Conservation (phyloP, 2,329 filamentous ascomycete genomes). For the Sclerotinia spermophila region DNA sequence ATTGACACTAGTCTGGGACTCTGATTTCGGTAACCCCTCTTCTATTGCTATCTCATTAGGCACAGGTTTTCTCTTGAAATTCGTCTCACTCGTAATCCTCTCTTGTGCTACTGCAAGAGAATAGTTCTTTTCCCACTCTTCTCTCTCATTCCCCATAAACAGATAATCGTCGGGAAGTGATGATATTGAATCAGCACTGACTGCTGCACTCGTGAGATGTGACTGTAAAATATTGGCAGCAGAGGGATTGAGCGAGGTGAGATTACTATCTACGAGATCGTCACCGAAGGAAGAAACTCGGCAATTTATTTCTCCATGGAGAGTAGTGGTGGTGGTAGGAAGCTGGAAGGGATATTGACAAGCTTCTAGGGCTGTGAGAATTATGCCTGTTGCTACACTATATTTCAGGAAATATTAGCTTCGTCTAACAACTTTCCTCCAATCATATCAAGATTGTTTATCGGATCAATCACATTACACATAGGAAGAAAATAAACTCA, state of each 20-base stretch:
- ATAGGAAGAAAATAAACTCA: slow-evolving; percentile 18
- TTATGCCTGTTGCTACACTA: slow-evolving; percentile 28
- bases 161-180: slow-evolving; percentile 21
- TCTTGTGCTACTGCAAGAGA: slow-evolving; percentile 1
- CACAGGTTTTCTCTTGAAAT: slow-evolving; percentile 24
- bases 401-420: background rate
- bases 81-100: slow-evolving; percentile 10
- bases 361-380: slow-evolving; percentile 31
- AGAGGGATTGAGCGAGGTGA: slow-evolving; percentile 17
- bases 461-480: background rate
- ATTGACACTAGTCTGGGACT: slow-evolving; percentile 5
- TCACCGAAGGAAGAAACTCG: slow-evolving; percentile 25
- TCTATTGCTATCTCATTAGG: background rate
- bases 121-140: slow-evolving; percentile 13
- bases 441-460: background rate
- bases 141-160: slow-evolving; percentile 17
- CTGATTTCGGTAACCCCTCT: background rate
- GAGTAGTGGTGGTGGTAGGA: slow-evolving; percentile 13
- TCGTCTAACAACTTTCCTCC: background rate
- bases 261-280: slow-evolving; percentile 27
- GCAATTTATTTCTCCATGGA: slow-evolving; percentile 20
- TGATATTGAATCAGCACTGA: background rate
- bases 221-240: slow-evolving; percentile 10
- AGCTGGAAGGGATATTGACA: slow-evolving; percentile 31
- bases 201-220: background rate